Evolutionary conservation across 768 basidiomycete genomes (phyloP).

Genomic region (Hirschioporus abietinus): DNA sequence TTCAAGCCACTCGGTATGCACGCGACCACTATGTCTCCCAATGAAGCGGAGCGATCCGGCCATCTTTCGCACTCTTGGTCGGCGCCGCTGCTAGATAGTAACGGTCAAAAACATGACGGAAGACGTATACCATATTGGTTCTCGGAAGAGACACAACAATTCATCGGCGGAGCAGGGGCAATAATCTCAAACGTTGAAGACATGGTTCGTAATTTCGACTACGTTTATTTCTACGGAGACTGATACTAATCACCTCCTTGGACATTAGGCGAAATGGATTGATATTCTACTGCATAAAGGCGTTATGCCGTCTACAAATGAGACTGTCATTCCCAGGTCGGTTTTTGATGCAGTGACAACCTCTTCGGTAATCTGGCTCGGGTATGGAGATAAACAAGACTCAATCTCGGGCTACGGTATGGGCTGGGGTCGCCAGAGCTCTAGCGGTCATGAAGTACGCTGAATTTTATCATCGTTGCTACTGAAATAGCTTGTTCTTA

Average conservation of each 20-base stretch:
- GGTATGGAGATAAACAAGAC: slow-evolving; percentile 9
- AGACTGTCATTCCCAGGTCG: slow-evolving; percentile 27
- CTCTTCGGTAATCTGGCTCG: slow-evolving; percentile 19
- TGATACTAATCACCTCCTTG: no score
- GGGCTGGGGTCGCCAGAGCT: slow-evolving; percentile 36
- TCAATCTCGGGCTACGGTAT: slow-evolving; percentile 35
- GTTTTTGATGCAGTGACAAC: slow-evolving; percentile 27
- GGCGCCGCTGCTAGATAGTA: background rate
- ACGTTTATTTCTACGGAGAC: no score
- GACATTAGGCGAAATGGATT: slow-evolving; percentile 35
- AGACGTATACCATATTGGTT: slow-evolving; percentile 27
- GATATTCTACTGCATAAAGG: slow-evolving; percentile 29
- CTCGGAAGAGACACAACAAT: slow-evolving; percentile 19
- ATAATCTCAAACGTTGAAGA: slow-evolving; percentile 37
- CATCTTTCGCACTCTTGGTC: slow-evolving; percentile 29
- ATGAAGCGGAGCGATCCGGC: slow-evolving; percentile 27
- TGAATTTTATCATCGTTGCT: background rate
- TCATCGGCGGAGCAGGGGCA: slow-evolving; percentile 35
- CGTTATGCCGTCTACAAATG: slow-evolving; percentile 23
- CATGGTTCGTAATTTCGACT: slow-evolving; percentile 28
- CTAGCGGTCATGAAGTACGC: slow-evolving; percentile 35
- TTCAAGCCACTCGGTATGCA: slow-evolving; percentile 37
- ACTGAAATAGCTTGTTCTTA: background rate
- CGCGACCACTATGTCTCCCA: slow-evolving; percentile 31
- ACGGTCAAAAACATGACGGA: no score